Conservation (phyloP, 768 basidiomycete genomes). For the Naganishia vaughanmartiniae region DNA sequence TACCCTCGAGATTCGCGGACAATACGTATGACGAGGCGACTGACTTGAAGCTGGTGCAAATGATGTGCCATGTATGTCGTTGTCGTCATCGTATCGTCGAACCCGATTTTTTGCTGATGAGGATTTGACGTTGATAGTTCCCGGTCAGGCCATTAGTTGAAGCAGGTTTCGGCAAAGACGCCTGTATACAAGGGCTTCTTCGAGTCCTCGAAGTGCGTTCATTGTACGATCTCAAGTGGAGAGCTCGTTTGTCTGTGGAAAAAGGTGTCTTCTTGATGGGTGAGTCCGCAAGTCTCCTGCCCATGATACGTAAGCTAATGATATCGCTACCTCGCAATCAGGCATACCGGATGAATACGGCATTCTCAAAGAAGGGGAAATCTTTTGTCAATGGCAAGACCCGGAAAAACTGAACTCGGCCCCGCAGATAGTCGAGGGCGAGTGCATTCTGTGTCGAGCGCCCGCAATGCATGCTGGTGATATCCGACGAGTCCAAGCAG, state of each 20-base stretch:
- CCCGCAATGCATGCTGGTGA: constrained; percentile 38
- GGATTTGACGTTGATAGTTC: constrained; percentile 16
- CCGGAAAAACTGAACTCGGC: constrained; percentile 21
- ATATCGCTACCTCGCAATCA: background rate
- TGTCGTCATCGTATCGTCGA: background rate
- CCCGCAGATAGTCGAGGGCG: constrained; percentile 24
- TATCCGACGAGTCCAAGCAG: constrained; percentile 33
- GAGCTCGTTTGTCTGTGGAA: constrained; percentile 34
- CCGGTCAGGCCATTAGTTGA: constrained; percentile 33
- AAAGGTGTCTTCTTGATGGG: constrained; percentile 37
- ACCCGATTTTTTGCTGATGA: background rate
- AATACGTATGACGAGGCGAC: constrained; percentile 3
- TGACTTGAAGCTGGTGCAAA: constrained; percentile 16
- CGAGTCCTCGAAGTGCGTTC: constrained; percentile 30
- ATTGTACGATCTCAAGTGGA: constrained; percentile 35
- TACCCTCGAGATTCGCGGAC: constrained; percentile 1
- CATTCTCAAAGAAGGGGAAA: constrained; percentile 28
- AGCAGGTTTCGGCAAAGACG: constrained; percentile 34
- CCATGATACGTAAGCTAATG: background rate
- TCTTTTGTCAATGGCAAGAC: constrained; percentile 35
- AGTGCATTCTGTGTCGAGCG: constrained; percentile 32
- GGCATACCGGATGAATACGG: constrained; percentile 33
- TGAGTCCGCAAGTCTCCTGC: background rate
- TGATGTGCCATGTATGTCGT: constrained; percentile 11
- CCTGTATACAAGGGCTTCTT: constrained; percentile 31